Base-by-base conservation (phyloP, 805 yeast genomes). In the Maudiozyma barnettii region DNA sequence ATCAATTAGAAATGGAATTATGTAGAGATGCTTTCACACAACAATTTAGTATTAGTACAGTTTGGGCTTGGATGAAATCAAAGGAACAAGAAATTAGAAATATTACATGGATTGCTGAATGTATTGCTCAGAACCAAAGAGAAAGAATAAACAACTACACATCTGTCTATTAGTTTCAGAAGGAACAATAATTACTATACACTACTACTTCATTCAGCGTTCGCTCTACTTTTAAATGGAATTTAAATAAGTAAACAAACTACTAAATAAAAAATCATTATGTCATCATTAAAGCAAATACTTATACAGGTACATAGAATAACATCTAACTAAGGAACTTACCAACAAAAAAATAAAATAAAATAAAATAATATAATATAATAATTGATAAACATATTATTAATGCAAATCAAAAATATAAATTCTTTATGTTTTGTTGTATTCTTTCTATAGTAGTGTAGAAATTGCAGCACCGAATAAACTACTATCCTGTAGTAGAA, bases 101-200 rank as follows among this genome's bases (percentile, higher is more conserved):
- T 66, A 84, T 93, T 55, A 88, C 98, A n/a, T 93, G 99, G 99
- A 91, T 93, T 48, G 96, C 98, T 44, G 99, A 93, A 71, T 93
- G 99, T 73, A 93, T 93, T 71, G 96, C 98, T 30, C 99, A 95
- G 68, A 90, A 89, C 65, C 99, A 93, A 74, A 87, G 89, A 71
- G 95, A 87, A 63, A 79, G 96, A 66, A 87, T 93, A 55, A 82
- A 84, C 58, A 87, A 86, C 66, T 95, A 89, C 65, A 89, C 95
- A 51, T 73, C 95, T 40, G 96, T 91, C 38, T 88, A 82, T 57
- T 89, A 71, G 7, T n/a, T 16, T 16, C 36, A 33, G 14, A 33
- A 33, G 14, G 3, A 18, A 42, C n/a, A 22, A 22, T n/a, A 13
- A 23, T 22, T 3, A 39, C 22, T 39, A n/a, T 7, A 12, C 16